phyloP scores from a whole-genome alignment of 2,329 filamentous ascomycete species.

The Chaetomium globosum region DNA sequence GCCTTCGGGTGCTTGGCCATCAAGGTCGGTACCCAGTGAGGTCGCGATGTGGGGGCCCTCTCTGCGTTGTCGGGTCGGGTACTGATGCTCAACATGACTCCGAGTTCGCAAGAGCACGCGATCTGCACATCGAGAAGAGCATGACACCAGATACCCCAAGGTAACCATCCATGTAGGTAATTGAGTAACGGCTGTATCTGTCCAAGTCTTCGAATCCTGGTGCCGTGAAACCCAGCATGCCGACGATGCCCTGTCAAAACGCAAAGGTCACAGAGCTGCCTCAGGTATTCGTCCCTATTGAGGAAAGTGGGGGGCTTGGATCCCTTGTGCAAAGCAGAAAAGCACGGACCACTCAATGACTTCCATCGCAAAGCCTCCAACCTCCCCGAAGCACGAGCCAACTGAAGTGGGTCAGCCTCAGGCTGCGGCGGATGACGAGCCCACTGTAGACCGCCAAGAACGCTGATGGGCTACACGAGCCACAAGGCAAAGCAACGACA shows the following conservation, averaged over 20 bases:
- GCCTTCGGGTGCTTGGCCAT: background rate
- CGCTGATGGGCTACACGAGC: conserved; percentile 31
- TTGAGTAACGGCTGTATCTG: background rate
- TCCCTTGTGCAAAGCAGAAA: background rate
- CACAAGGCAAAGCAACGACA: conserved; percentile 34
- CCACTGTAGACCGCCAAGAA: conserved; percentile 27
- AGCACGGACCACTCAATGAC: conserved; percentile 21
- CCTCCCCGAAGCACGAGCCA: background rate
- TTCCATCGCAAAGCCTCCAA: conserved; percentile 7
- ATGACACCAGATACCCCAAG: background rate
- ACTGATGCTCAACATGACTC: background rate
- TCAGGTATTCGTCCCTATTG: background rate
- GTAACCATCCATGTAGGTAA: background rate
- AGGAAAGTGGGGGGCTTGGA: conserved; percentile 1
- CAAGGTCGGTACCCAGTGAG: conserved; percentile 6
- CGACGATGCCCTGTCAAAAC: background rate
- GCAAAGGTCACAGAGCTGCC: background rate
- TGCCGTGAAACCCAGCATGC: background rate
- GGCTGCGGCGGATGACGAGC: conserved; percentile 37
- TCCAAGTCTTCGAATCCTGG: background rate
- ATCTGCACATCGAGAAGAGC: background rate
- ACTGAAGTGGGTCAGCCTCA: conserved; percentile 25
- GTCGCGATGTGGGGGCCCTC: background rate
- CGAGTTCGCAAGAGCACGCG: background rate
- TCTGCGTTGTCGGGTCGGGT: background rate